Base-by-base conservation (phyloP, 495 filamentous ascomycete species). In the Talaromyces thailandensis region DNA sequence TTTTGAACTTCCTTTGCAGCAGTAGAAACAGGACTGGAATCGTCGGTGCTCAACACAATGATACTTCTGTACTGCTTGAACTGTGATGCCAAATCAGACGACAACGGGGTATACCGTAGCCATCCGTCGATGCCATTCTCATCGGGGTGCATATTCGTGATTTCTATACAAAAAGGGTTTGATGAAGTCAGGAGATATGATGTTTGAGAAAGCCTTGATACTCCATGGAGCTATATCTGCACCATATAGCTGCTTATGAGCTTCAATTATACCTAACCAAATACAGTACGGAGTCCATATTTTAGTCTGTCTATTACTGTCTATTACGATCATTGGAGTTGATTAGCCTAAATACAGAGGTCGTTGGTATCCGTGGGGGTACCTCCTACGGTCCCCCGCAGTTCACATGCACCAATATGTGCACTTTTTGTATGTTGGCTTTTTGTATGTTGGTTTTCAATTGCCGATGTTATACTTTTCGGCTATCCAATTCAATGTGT, bases 61-160 rank as follows among this genome's bases (percentile, higher is more conserved):
- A 90, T 82, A 11, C 58, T 73, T 6, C 79, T 73, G 16, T 83
- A 82, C 18, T 83, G 63, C 2, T 50, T 64, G 23, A 62, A 66
- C 28, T 70, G 71, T 48, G 72, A 76, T 37, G 64, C 64, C 55
- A 69, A 62, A 31, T 77, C 71, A 53, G 71, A 66, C 2, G 79
- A 74, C 45, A 88, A 62, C 9, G 79, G 76, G 23, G 85, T 82
- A 71, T 89, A 89, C 53, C 86, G 81, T 40, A 90, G 68, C 87
- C 87, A 90, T 61, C 76, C 86, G 56, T 79, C 73, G 24, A 83
- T 69, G 14, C 87, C 87, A 65, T 83, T 79, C 64, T 90, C 84
- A 43, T 82, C 79, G 31, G 70, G 72, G 51, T 68, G 16, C 58
- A 60, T 60, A 4, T 60, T 51, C 16, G 24, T 1, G 50, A 23